Evolutionary conservation across 75 land plant genomes (phyloP), one percentile per base, ranked within the genome.

Genomic region (Gnetum montanum): DNA sequence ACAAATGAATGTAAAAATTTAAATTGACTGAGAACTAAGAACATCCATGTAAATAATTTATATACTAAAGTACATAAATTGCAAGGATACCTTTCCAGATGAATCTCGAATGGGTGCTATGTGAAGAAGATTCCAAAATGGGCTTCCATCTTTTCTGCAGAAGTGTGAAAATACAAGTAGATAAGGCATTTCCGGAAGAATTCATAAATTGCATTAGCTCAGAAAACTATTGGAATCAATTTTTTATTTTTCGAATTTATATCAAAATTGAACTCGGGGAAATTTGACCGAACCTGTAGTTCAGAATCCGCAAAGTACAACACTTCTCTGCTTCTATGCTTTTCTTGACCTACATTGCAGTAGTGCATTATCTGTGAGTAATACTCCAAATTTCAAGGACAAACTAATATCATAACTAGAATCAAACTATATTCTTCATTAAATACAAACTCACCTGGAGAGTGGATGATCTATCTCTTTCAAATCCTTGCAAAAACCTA

Each of bases 111-210:
- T 85, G 19, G 93, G 93, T 34, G 84, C 64, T 35, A 81, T 54
- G 34, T 84, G 84, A 54, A 88, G 72, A 61, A 66, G 54, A 67
- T 80, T 84, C 85, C 84, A 84, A 50, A 88, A 88, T 28, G 88
- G 73, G 27, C 58, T 72, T 34, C 66, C 67, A 54, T 84, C 81
- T 59, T 88, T 88, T 63, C 93, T 88, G 88, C 50, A 55, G 58
- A 22, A 22, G 10, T 13, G 36, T 38, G 23, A 19, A 8, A 37
- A 59, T 4, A 54, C 33, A 35, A 20, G 28, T 27, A 45, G 27
- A n/a, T 4, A 46, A 12, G 3, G 25, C 3, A 46, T 30, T 31
- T 28, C 43, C 6, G 16, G 67, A 27, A 2, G 49, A 71, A 47
- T 43, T 48, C 60, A 56, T n/a, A 61, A 34, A 34, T 22, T 24